These are phyloP conservation scores for Macaranga tanarius DNA, from an alignment of 441 rosid species.

Conservation along the genomic window DNA sequence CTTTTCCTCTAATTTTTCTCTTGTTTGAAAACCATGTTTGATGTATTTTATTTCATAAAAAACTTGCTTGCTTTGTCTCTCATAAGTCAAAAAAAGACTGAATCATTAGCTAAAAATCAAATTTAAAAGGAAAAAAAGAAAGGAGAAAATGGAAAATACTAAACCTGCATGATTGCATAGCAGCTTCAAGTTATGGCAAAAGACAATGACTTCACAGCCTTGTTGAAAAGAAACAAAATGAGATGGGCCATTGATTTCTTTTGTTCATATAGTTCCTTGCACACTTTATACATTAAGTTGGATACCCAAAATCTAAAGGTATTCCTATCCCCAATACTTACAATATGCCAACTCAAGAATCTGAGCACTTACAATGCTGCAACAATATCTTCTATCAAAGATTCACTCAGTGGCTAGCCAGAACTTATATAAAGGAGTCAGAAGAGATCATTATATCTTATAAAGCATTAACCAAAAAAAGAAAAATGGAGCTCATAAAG, in stretches of 20 bases:
- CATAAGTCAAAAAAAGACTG: not conserved
- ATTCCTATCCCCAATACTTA: not conserved
- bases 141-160: conserved; percentile 1
- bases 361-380: conserved; percentile 3
- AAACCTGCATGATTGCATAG: conserved; percentile 30
- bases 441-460: too few relatives aligned
- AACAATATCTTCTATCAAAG: conserved; percentile 9
- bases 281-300: not conserved
- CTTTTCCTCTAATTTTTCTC: conserved; percentile 20
- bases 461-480: not conserved
- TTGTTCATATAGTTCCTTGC: conserved; percentile 11
- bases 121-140: conserved; percentile 16
- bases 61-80: not conserved
- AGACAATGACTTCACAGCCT: conserved; percentile 19
- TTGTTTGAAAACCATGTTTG: not conserved
- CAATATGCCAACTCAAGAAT: not conserved
- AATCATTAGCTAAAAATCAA: not conserved
- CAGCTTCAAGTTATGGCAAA: conserved; percentile 4
- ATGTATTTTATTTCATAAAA: conserved; percentile 4
- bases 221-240: conserved; percentile 6
- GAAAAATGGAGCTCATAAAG: not conserved
- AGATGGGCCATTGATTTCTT: conserved; percentile 17
- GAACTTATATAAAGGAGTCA: not conserved
- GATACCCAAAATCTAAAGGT: conserved; percentile 6
- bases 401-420: conserved; percentile 1